A percentile compares a stretch with the other conserved stretches of the same genome.
phyloP scores from a whole-genome alignment of 371 early-diverging fungal species.

The Actinomucor elegans region DNA sequence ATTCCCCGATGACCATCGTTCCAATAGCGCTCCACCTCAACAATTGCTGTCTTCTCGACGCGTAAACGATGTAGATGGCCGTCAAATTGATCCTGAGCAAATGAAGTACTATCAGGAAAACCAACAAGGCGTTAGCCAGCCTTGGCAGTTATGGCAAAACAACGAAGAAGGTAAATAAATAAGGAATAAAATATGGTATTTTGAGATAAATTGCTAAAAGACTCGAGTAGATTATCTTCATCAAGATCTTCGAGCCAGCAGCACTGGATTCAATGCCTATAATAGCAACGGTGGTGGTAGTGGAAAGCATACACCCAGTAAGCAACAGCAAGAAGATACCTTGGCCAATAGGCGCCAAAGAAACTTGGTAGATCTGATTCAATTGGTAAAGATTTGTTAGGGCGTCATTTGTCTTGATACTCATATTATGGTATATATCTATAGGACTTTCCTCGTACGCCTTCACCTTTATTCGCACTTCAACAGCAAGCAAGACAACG shows the following conservation, averaged over 20 bases:
- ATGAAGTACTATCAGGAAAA: constrained; percentile 5
- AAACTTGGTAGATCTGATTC: constrained; percentile 38
- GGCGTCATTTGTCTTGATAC: too few relatives aligned
- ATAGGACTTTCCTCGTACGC: constrained; percentile 81
- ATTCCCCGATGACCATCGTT: constrained; percentile 36
- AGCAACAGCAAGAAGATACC: constrained; percentile 15
- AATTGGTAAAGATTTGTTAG: constrained; percentile 31
- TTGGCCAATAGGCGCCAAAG: constrained; percentile 25
- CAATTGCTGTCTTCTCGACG: constrained; percentile 18
- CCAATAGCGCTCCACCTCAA: constrained; percentile 44
- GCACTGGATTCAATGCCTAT: background rate
- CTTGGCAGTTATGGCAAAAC: constrained; percentile 38
- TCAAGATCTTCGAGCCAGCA: constrained; percentile 4
- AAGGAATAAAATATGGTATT: too few relatives aligned
- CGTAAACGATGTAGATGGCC: constrained; percentile 6
- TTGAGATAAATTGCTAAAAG: background rate
- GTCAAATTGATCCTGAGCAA: constrained; percentile 5
- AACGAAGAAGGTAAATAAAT: constrained; percentile 26
- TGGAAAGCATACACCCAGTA: constrained; percentile 9
- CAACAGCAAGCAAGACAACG: constrained; percentile 56
- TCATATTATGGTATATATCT: background rate
- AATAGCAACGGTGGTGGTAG: background rate
- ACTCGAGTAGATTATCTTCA: constrained; percentile 2
- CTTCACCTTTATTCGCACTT: constrained; percentile 78
- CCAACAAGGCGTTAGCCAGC: constrained; percentile 11